phyloP scores from a whole-genome alignment of 2,329 filamentous ascomycete species.

The Phialophora tarda region DNA sequence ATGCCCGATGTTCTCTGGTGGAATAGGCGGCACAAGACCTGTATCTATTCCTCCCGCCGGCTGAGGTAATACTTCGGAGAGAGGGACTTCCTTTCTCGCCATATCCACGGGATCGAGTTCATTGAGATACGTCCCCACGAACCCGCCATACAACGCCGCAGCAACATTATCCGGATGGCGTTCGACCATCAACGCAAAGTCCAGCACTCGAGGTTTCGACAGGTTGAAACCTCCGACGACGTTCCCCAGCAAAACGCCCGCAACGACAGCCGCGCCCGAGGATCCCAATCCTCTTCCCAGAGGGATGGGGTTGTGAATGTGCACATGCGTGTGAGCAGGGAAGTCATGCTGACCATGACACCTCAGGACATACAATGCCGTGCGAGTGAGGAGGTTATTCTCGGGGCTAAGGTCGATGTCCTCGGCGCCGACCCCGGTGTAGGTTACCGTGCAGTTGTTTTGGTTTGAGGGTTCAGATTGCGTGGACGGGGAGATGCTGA shows the following conservation, averaged over 20 bases:
- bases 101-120: conserved; percentile 88
- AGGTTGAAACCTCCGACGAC: conserved; percentile 81
- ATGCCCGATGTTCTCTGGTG: conserved; percentile 90
- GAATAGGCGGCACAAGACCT: conserved; percentile 80
- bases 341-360: conserved; percentile 88
- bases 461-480: conserved; percentile 41
- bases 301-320: conserved; percentile 95
- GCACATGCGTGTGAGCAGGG: conserved; percentile 83
- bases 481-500: conserved; percentile 66
- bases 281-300: conserved; percentile 92
- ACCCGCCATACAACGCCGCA: conserved; percentile 92
- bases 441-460: conserved; percentile 83
- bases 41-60: conserved; percentile 92
- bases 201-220: conserved; percentile 71
- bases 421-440: conserved; percentile 76
- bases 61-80: conserved; percentile 88
- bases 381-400: conserved; percentile 89
- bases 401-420: conserved; percentile 84
- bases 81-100: conserved; percentile 87
- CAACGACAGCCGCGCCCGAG: conserved; percentile 92
- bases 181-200: conserved; percentile 93
- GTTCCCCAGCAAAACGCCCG: conserved; percentile 90
- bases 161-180: conserved; percentile 94
- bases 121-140: conserved; percentile 95
- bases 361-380: conserved; percentile 90